Base-by-base conservation (phyloP, 345 rosid species). In the Euphorbia tirucalli region DNA sequence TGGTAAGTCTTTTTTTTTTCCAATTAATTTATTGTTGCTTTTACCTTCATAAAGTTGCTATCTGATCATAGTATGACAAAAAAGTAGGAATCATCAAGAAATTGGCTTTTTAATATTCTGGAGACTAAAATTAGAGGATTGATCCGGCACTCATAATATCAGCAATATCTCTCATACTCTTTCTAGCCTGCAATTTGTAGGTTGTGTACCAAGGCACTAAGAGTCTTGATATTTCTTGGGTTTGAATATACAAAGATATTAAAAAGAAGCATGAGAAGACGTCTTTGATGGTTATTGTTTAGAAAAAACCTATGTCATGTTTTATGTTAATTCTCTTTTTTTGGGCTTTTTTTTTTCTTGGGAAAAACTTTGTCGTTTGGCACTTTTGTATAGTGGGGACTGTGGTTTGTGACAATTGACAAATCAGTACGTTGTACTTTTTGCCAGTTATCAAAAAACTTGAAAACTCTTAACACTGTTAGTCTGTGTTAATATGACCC, bases 1-100 rank as follows among this genome's bases (percentile, higher is more conserved):
- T 94, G 98, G 98, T 94, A 80, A 84, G 94, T 79, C 46, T 63
- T 2, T 28, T 63, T 1, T 28, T 39, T 32, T 27, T 1, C 11
- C 11, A 24, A 32, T 5, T 39, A 2, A 24, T 54, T 32, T 37
- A 2, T 39, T 30, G 18, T 11, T 63, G 19, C 24, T n/a, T 11
- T 3, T n/a, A 28, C n/a, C 49, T 11, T 35, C 62, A 24, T 0
- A 48, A 66, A 49, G 31, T 49, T 49, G 11, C 24, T 3, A 49
- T 50, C 1, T 49, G 10, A 30, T 49, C 27, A 66, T 66, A 28
- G 25, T 28, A 48, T 66, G 70, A 9, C n/a, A 11, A 55, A 35
- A 60, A 28, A 4, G 0, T 57, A 25, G 8, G 56, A 21, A 25
- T 50, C 11, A 18, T 50, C 18, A 3, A 8, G 8, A 25, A 55